Base-by-base conservation (phyloP, 1,284 basidiomycete genomes). In the Leccinum subrobustum region DNA sequence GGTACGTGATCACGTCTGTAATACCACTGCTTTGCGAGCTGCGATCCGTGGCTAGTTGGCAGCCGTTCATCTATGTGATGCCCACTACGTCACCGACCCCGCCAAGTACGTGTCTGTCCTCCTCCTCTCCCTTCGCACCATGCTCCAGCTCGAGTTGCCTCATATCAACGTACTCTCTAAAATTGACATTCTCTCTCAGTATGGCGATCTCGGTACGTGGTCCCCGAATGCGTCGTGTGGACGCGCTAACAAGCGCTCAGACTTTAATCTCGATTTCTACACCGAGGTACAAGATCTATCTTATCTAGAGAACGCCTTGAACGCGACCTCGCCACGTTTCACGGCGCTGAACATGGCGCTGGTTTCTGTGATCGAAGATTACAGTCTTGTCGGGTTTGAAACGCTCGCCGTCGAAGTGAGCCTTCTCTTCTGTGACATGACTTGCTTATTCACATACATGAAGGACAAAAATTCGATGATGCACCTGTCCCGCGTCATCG, bases 91-190 rank as follows among this genome's bases (percentile, higher is more conserved):
- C 69, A 96, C 95, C 39, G 96, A 99, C 72, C 90, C 96, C 6
- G 85, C 93, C 5, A 97, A 98, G 77, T 99, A 97, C 76, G 85
- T 99, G 59, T 94, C 96, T 2, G 87, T 98, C 11, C 83, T 98
- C 48, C 83, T 99, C 39, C 85, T 99, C 4, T 93, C 95, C 6
- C 81, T 99, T 23, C 85, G 96, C 53, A 93, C 96, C 18, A 99
- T 99, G 97, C 83, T 99, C n/a, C 95, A 97, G 72, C 84, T 99
- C 59, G 97, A 98, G 72, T 83, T 99, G 27, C 97, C 97, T 0
- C 97, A 98, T 73, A 81, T 99, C 77, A 99, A 99, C 70, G 96
- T 99, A 1, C 81, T 99, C 14, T 95, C 93, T 35, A 99, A 99
- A 77, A 84, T 99, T 58, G 97, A 99, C 76, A 78, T 98, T 23